Conservation (phyloP, 2,329 filamentous ascomycete genomes). For the Fusarium cyanostomum region DNA sequence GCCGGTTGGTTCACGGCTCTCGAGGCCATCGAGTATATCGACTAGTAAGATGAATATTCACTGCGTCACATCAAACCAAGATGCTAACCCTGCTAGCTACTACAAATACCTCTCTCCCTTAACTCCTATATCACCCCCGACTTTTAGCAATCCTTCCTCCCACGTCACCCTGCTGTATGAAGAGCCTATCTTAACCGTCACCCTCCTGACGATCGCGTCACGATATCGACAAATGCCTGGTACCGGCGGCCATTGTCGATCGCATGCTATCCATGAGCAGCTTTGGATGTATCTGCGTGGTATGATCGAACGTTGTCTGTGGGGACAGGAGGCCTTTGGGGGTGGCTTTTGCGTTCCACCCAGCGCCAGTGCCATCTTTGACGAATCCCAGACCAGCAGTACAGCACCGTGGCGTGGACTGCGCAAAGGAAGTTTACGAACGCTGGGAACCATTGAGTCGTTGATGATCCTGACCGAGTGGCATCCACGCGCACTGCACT, state of each 20-base stretch:
- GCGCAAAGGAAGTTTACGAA: conserved; percentile 81
- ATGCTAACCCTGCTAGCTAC: conserved; percentile 66
- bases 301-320: conserved; percentile 95
- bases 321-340: conserved; percentile 95
- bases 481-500: conserved; percentile 94
- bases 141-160: conserved; percentile 83
- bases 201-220: conserved; percentile 89
- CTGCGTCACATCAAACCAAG: not conserved
- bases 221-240: conserved; percentile 84
- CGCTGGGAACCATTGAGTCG: conserved; percentile 92
- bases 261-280: conserved; percentile 92
- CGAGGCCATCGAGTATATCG: conserved; percentile 92
- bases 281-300: conserved; percentile 93
- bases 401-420: conserved; percentile 76
- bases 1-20: conserved; percentile 95
- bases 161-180: conserved; percentile 85
- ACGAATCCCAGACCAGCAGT: conserved; percentile 70
- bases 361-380: conserved; percentile 58
- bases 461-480: conserved; percentile 95
- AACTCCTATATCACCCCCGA: conserved; percentile 92
- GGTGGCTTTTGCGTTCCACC: conserved; percentile 84
- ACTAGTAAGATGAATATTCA: conserved; percentile 71
- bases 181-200: conserved; percentile 92
- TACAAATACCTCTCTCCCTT: conserved; percentile 91
- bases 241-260: conserved; percentile 82